Percentiles rank a stretch among this genome's conserved stretches.
Evolutionary conservation across 371 early-diverging fungal genomes (phyloP).

Genomic region (Apophysomyces ossiformis): DNA sequence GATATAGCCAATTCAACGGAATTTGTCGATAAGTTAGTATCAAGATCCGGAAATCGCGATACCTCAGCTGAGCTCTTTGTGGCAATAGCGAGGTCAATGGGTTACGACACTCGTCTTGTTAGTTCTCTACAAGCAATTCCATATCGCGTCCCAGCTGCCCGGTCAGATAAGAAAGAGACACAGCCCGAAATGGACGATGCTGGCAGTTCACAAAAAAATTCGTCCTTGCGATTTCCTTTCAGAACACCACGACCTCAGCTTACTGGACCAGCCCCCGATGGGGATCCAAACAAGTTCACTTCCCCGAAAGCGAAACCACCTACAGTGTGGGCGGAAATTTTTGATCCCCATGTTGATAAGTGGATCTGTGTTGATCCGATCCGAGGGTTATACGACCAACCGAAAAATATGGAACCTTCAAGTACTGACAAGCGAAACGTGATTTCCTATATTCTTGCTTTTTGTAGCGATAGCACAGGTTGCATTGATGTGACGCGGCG

Average conservation of each 20-base stretch:
- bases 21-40: slow-evolving; percentile 28
- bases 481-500: slow-evolving; percentile 71
- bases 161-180: not conserved
- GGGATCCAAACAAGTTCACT: slow-evolving; percentile 31
- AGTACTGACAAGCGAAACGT: slow-evolving; percentile 37
- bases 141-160: slow-evolving; percentile 43
- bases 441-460: slow-evolving; percentile 69
- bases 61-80: slow-evolving; percentile 64
- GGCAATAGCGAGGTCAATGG: slow-evolving; percentile 56
- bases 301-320: slow-evolving; percentile 39
- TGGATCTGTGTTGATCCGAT: slow-evolving; percentile 76
- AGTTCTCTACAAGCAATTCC: slow-evolving; percentile 71
- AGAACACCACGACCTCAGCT: slow-evolving; percentile 20
- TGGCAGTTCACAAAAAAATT: not conserved
- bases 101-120: slow-evolving; percentile 62
- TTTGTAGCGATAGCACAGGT: slow-evolving; percentile 41
- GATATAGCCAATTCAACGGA: slow-evolving; percentile 22
- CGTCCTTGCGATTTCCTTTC: slow-evolving; percentile 24
- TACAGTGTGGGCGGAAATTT: slow-evolving; percentile 69
- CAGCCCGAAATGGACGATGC: not conserved
- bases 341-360: slow-evolving; percentile 34
- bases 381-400: slow-evolving; percentile 54
- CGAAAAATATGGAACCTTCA: slow-evolving; percentile 59
- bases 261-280: slow-evolving; percentile 20
- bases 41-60: slow-evolving; percentile 46